Evolutionary conservation across 2,329 filamentous ascomycete species (phyloP).

Genomic region (Hymenoscyphus scutula): DNA sequence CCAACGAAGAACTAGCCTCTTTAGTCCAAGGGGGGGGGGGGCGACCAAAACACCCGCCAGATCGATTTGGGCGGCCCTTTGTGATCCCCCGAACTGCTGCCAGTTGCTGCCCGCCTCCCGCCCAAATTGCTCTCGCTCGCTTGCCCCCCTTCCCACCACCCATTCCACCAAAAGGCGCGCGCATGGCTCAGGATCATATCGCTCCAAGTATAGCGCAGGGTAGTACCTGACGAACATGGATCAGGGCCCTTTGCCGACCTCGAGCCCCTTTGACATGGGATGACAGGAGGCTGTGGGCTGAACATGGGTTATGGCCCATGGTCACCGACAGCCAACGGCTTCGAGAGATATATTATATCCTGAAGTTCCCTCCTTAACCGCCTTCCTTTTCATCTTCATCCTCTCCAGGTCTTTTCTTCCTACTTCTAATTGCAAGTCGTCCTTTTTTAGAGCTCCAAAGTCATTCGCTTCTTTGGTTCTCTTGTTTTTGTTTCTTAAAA

Average conservation of each 20-base stretch:
- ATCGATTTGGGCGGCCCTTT: background rate
- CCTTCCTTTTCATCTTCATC: conserved; percentile 25
- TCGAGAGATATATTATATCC: conserved; percentile 29
- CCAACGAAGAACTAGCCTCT: background rate
- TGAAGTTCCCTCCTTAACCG: conserved; percentile 22
- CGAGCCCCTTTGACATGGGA: conserved; percentile 8
- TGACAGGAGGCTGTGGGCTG: conserved; percentile 5
- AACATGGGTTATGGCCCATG: conserved; percentile 16
- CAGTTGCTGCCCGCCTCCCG: too few species aligned
- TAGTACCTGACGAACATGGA: background rate
- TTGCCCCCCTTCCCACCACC: background rate
- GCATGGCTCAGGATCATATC: conserved; percentile 8
- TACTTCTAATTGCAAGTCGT: conserved; percentile 27
- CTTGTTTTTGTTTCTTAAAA: conserved; percentile 36
- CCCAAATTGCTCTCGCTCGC: conserved; percentile 9
- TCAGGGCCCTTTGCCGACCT: background rate
- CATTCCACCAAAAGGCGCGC: conserved; percentile 7
- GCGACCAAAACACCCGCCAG: background rate
- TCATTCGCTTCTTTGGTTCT: conserved; percentile 47
- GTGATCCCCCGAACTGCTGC: background rate
- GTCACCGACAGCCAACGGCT: conserved; percentile 24
- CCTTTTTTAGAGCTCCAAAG: conserved; percentile 38
- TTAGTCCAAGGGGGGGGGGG: conserved; percentile 6
- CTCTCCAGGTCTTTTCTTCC: conserved; percentile 29
- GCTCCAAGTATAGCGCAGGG: conserved; percentile 7